Conservation (phyloP, 2,329 filamentous ascomycete species). For the Beauveria bassiana region DNA sequence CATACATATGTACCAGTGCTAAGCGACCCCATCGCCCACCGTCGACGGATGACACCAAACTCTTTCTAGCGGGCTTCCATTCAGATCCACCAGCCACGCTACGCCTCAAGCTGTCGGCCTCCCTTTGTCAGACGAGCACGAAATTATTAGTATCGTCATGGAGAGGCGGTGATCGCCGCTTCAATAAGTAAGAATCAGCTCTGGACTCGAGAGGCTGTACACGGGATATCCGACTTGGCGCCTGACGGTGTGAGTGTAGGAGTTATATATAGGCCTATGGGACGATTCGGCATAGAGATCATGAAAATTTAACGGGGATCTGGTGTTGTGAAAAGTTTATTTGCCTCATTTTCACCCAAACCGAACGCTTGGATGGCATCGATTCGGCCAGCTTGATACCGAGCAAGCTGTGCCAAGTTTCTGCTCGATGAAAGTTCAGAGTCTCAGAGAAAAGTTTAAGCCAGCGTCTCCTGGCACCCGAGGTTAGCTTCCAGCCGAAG, state of each 20-base stretch:
- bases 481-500: too few relatives aligned
- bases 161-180: background rate
- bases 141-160: background rate
- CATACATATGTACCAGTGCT: background rate
- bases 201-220: background rate
- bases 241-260: background rate
- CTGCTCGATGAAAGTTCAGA: background rate
- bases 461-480: background rate
- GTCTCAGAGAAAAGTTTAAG: background rate
- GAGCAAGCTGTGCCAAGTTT: background rate
- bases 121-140: background rate
- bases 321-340: background rate
- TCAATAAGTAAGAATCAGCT: background rate
- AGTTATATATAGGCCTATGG: background rate
- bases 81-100: background rate
- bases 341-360: too few relatives aligned
- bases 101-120: background rate
- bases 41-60: background rate
- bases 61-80: slow-evolving; percentile 8
- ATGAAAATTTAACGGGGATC: background rate
- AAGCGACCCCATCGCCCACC: background rate
- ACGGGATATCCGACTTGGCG: background rate
- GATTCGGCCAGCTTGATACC: background rate
- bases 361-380: background rate
- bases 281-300: background rate